Percentiles rank a stretch among this genome's conserved stretches.
phyloP scores from a whole-genome alignment of 768 basidiomycete species.

The Strobilomyces dryophilus region DNA sequence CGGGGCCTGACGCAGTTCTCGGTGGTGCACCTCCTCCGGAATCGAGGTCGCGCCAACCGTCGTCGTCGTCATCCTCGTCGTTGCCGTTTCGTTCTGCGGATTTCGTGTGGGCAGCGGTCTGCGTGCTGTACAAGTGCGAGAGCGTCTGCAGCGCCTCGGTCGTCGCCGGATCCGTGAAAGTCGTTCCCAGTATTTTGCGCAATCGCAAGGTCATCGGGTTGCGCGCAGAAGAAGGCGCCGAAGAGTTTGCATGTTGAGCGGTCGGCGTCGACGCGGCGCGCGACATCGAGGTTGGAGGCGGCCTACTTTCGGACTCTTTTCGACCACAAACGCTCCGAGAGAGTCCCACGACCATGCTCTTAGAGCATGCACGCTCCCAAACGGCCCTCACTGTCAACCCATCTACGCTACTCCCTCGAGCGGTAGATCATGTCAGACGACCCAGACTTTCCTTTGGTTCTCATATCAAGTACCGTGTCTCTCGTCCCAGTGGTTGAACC shows the following conservation, averaged over 20 bases:
- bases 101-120: slow-evolving; percentile 13
- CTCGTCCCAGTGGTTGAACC: not conserved
- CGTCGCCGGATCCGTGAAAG: slow-evolving; percentile 73
- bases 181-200: slow-evolving; percentile 87
- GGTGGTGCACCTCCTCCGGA: no score
- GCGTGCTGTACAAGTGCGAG: slow-evolving; percentile 65
- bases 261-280: not conserved
- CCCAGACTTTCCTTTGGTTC: not conserved
- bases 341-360: no score
- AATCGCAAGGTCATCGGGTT: slow-evolving; percentile 82
- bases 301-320: no score
- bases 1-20: no score
- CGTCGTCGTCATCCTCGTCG: slow-evolving; percentile 34
- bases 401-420: not conserved
- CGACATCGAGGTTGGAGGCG: not conserved
- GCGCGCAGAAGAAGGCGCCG: slow-evolving; percentile 26
- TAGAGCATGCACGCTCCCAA: not conserved
- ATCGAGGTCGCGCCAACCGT: slow-evolving; percentile 27
- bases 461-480: not conserved
- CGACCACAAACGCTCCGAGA: no score
- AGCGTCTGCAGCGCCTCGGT: slow-evolving; percentile 79
- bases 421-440: not conserved
- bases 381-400: not conserved
- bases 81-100: slow-evolving; percentile 21
- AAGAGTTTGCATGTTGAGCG: not conserved